Conservation (phyloP, 371 early-diverging fungal species). For the Vairimorpha necatrix region DNA sequence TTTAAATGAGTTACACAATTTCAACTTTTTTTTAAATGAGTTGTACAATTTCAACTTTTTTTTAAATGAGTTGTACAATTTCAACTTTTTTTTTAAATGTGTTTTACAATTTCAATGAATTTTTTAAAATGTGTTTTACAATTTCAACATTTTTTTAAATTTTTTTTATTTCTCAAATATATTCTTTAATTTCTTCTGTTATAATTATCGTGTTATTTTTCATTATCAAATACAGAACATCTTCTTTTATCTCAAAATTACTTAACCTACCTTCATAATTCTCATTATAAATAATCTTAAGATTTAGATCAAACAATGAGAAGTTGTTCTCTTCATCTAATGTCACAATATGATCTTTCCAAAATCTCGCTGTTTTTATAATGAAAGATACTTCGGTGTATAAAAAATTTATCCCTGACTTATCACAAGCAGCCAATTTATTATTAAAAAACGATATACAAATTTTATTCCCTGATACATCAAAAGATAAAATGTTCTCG, state of each 20-base stretch:
- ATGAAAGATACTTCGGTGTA: not conserved
- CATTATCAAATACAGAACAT: not conserved
- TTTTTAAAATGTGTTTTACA: too few relatives aligned
- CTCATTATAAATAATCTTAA: not conserved
- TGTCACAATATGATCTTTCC: not conserved
- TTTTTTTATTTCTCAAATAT: not conserved
- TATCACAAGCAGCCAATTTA: not conserved
- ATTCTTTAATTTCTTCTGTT: not conserved
- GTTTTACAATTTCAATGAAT: too few relatives aligned
- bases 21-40: too few relatives aligned
- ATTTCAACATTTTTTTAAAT: too few relatives aligned
- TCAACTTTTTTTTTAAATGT: too few relatives aligned
- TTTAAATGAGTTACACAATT: too few relatives aligned
- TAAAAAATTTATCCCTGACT: not conserved
- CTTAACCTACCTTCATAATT: not conserved
- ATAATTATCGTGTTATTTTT: not conserved
- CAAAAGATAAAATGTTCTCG: slow-evolving; percentile 2
- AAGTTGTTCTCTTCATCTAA: slow-evolving; percentile 5
- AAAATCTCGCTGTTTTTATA: not conserved
- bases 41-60: too few relatives aligned
- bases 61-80: too few relatives aligned
- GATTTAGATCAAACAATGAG: not conserved
- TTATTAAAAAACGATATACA: not conserved
- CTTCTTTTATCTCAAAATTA: not conserved
- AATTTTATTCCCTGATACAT: not conserved